Evolutionary conservation across 1,284 basidiomycete genomes (phyloP).

Genomic region (Ustilago loliicola): DNA sequence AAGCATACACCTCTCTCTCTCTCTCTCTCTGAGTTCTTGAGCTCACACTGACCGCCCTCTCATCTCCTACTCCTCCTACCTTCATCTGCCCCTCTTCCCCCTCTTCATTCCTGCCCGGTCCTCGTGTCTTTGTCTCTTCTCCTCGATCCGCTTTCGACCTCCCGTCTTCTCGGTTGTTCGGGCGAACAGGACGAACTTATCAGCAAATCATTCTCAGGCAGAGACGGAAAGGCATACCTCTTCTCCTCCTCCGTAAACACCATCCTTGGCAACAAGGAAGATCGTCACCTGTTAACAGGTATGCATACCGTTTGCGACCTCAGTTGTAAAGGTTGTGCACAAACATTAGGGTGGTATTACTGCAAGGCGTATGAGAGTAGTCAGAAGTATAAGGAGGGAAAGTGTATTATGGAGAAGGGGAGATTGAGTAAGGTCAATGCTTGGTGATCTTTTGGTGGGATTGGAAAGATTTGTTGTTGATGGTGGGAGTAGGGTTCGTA

Average conservation of each 20-base stretch:
- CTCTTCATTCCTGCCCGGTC: too few species aligned
- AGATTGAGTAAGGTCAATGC: conserved; percentile 83
- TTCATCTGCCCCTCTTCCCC: too few species aligned
- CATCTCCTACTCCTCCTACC: background rate
- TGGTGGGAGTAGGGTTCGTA: too few species aligned
- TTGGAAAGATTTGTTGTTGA: too few species aligned
- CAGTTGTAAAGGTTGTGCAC: conserved; percentile 82
- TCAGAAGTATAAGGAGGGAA: conserved; percentile 90
- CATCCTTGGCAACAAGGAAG: conserved; percentile 80
- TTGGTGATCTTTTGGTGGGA: conserved; percentile 73
- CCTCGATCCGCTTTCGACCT: background rate
- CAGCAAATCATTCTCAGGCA: conserved; percentile 85
- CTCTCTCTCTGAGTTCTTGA: background rate
- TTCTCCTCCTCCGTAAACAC: conserved; percentile 84
- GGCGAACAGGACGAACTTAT: conserved; percentile 81
- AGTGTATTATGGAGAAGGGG: conserved; percentile 81
- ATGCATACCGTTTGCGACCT: conserved; percentile 84
- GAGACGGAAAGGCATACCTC: conserved; percentile 85
- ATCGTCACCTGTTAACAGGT: conserved; percentile 82
- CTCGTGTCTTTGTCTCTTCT: too few species aligned
- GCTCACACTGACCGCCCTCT: background rate
- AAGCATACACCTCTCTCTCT: conserved; percentile 8
- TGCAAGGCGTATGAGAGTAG: conserved; percentile 81
- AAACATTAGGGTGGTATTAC: conserved; percentile 85
- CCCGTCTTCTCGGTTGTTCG: background rate